Evolutionary conservation across 768 basidiomycete species (phyloP), one percentile per base, ranked within the genome.

Genomic region (Amanita rubescens): DNA sequence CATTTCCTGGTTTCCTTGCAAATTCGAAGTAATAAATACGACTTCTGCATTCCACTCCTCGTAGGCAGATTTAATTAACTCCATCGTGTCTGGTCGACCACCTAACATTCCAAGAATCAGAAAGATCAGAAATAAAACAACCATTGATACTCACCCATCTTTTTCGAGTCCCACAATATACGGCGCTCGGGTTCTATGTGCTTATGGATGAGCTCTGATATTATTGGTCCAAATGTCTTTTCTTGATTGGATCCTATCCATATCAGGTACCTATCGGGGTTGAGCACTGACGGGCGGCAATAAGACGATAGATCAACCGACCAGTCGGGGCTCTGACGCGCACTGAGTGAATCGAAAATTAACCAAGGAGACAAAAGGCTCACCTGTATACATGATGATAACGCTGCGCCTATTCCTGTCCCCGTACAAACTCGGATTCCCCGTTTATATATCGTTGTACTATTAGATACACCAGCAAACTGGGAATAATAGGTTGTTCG

Each of bases 191-290:
- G 83, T 14, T 76, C 80, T 8, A 91, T 63, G 60, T 86, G 79
- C 53, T 75, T 72, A 57, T 78, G 78, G 57, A 91, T 88, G 37
- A 91, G 75, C 25, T 78, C 79, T 53, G 81, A 76, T 53, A 91
- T 87, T 19, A 87, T 90, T 20, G 85, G 82, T 2, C 89, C 89
- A 60, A 91, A 90, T 2, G 89, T 90, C 69, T 86, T 88, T 63
- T 87, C 87, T 65, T 90, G 88, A 63, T 89, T 84, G 42, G 87
- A 89, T 38, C 87, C 81, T 62, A 88, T 88, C 87, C 87, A 90
- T 58, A 90, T 87, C 38, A 89, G 73, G 64, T 81, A 87, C 86
- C 85, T 87, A 58, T 37, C 3, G 44, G 35, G 34, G 27, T 34
- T 56, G 22, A 33, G 30, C 12, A 30, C 8, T 11, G 32, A 56